Conservation (phyloP, 1,284 basidiomycete species). For the Marasmius sp. region DNA sequence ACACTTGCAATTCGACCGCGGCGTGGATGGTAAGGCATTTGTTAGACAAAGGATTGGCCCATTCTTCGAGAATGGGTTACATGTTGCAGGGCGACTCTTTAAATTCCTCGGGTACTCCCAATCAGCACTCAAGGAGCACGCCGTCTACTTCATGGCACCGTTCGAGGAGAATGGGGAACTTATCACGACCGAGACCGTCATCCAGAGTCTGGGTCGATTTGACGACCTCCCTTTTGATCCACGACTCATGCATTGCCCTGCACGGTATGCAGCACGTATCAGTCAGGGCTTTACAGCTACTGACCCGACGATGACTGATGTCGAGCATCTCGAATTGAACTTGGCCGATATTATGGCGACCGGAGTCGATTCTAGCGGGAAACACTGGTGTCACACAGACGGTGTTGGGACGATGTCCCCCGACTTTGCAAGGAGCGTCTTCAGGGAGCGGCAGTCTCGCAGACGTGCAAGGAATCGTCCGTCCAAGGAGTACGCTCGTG, state of each 20-base stretch:
- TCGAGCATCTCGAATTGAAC: slow-evolving; percentile 46
- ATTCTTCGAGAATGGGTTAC: slow-evolving; percentile 44
- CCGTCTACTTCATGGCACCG: slow-evolving; percentile 48
- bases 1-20: slow-evolving; percentile 49
- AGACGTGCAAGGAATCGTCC: slow-evolving; percentile 35
- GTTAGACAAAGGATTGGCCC: slow-evolving; percentile 42
- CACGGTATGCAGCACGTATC: slow-evolving; percentile 68
- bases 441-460: slow-evolving; percentile 38
- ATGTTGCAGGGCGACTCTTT: slow-evolving; percentile 50
- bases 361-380: slow-evolving; percentile 15
- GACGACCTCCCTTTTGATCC: slow-evolving; percentile 41
- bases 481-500: slow-evolving; percentile 39
- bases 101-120: slow-evolving; percentile 58
- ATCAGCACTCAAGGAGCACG: slow-evolving; percentile 52
- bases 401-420: slow-evolving; percentile 69
- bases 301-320: slow-evolving; percentile 52
- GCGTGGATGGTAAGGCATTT: slow-evolving; percentile 48
- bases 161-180: slow-evolving; percentile 34
- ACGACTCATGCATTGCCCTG: slow-evolving; percentile 57
- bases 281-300: slow-evolving; percentile 76
- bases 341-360: slow-evolving; percentile 44
- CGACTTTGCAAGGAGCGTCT: slow-evolving; percentile 55
- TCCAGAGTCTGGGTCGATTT: slow-evolving; percentile 54
- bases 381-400: slow-evolving; percentile 57
- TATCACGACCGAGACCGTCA: slow-evolving; percentile 49